Base-by-base conservation (phyloP, 2,329 filamentous ascomycete genomes). In the Phaeosphaeriaceae sp. region DNA sequence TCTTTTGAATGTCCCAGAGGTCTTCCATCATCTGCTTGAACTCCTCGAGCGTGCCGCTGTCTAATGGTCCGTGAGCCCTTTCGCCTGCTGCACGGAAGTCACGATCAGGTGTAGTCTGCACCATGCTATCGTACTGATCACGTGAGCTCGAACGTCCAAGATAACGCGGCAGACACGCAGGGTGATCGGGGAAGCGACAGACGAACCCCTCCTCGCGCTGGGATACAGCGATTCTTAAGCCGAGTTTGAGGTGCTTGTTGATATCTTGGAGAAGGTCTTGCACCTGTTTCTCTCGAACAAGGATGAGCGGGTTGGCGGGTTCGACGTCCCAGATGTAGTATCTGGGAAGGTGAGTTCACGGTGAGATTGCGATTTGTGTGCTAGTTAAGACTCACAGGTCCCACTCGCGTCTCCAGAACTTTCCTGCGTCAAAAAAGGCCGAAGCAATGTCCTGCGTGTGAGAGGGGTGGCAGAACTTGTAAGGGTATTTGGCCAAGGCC, bases 221-320 rank as follows among this genome's bases (percentile, higher is more conserved):
- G 0, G 84, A 58, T 42, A 71, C 81, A 0, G 90, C 90, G 48
- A 96, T 86, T 1, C 74, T 75, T 15, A 94, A 80, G 0, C 75
- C 67, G 6, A 82, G 72, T 2, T 89, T 81, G 45, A 86, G 82
- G 1, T 74, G 71, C 1, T 69, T 45, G 70, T 92, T 93, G 73
- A 94, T 86, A 4, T 85, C 80, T 2, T 82, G 70, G 0, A 97
- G 79, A 6, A 95, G 85, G 10, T 80, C 71, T 57, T 87, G 78
- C 36, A 93, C 85, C 72, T 96, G 90, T 1, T 71, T 66, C 1
- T 87, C 86, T 0, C 88, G 86, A 1, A 96, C 85, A 36, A 97
- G 83, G 22, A 94, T 76, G 24, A 90, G 79, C 1, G 88, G 86
- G 51, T 83, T 83, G n/a, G 52, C 36, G 7, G 58, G 48, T 27